Evolutionary conservation across 2,329 filamentous ascomycete species (phyloP).

Genomic region (Hypoxylon sp.): DNA sequence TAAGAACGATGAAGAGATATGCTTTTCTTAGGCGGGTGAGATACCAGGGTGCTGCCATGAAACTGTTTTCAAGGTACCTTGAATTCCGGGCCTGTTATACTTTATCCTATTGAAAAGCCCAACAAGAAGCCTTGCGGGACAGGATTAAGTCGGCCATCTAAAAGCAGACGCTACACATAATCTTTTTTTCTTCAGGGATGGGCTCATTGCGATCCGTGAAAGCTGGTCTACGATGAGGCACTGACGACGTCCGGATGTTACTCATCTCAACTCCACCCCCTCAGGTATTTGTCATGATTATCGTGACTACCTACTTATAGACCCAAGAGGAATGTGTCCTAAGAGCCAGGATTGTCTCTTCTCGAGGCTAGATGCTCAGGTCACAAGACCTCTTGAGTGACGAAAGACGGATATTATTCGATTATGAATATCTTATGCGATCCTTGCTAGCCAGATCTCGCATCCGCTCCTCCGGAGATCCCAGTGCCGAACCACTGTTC

Average conservation of each 20-base stretch:
- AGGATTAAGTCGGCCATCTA: background rate
- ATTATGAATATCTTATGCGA: slow-evolving; percentile 17
- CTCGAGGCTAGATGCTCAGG: slow-evolving; percentile 7
- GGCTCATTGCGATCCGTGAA: no score
- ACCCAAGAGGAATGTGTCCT: background rate
- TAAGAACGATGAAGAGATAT: background rate
- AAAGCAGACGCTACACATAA: background rate
- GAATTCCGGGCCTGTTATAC: background rate
- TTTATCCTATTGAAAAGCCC: background rate
- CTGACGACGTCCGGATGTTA: background rate
- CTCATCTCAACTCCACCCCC: background rate
- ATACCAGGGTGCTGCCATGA: background rate
- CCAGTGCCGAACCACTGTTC: slow-evolving; percentile 28
- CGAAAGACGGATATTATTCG: slow-evolving; percentile 6
- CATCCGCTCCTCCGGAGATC: slow-evolving; percentile 36
- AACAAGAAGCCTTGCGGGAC: background rate
- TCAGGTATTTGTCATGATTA: background rate
- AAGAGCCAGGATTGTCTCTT: background rate
- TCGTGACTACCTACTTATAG: background rate
- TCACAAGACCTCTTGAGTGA: slow-evolving; percentile 1
- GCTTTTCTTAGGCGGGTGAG: background rate
- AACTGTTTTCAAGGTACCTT: background rate
- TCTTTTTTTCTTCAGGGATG: background rate
- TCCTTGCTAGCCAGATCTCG: slow-evolving; percentile 35
- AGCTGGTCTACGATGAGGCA: background rate